Percentiles rank a stretch among this genome's conserved stretches.
These are phyloP conservation scores for Chenopodium formosanum DNA, from an alignment of 148 eudicot genomes.

Conservation along the genomic window DNA sequence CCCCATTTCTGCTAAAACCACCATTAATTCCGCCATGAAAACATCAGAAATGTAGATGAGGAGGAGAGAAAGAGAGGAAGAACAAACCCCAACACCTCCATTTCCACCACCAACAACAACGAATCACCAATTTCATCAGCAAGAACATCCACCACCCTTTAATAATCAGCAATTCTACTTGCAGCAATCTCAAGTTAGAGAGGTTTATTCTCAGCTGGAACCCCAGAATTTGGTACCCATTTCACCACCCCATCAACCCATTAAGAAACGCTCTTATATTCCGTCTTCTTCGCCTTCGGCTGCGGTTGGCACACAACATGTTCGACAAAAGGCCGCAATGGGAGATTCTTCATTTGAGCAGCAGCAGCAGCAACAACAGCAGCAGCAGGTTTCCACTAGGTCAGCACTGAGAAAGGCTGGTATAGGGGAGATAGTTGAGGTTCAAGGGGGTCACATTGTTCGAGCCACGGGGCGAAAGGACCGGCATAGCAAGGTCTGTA, in stretches of 20 bases:
- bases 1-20: conserved; percentile 1
- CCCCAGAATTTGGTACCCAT: conserved; percentile 8
- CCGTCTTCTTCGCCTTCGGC: conserved; percentile 25
- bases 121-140: conserved; percentile 9
- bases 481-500: conserved; percentile 88
- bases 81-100: not conserved
- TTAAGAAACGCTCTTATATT: conserved; percentile 41
- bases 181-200: conserved; percentile 21
- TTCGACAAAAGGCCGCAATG: conserved; percentile 47
- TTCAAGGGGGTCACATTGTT: conserved; percentile 91
- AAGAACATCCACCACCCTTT: not conserved
- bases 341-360: conserved; percentile 23
- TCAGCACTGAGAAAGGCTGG: conserved; percentile 46
- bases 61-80: not conserved
- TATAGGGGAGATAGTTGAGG: conserved; percentile 79
- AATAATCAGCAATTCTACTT: conserved; percentile 17
- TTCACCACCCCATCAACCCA: conserved; percentile 16
- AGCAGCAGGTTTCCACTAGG: conserved; percentile 30
- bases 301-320: conserved; percentile 36
- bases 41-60: conserved; percentile 37
- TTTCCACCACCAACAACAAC: conserved; percentile 6
- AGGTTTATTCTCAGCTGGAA: conserved; percentile 24
- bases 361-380: conserved; percentile 10
- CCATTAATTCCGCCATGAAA: conserved; percentile 24
- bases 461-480: conserved; percentile 84